These are phyloP conservation scores for Cicer chorassanicum DNA, from an alignment of 306 rosid species.

Conservation along the genomic window DNA sequence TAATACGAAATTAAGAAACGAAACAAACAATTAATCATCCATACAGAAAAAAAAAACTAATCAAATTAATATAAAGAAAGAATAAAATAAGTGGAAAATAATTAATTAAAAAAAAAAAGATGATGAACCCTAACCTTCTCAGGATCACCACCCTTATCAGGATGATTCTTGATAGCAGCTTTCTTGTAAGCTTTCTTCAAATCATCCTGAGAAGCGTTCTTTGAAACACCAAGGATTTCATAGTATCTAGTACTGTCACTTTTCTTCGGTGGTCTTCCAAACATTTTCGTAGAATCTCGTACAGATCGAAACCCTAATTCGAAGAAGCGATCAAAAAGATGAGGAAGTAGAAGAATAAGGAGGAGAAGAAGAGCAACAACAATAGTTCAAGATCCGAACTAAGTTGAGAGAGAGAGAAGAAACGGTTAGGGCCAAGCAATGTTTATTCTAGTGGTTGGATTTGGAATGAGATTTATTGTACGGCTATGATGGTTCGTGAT, in stretches of 20 bases:
- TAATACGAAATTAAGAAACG: not conserved
- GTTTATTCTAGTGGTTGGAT: constrained; percentile 4
- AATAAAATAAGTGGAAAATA: not conserved
- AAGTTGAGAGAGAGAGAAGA: not conserved
- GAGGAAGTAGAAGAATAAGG: not conserved
- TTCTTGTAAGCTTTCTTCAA: constrained; percentile 87
- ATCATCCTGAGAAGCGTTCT: constrained; percentile 77
- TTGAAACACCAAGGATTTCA: constrained; percentile 74
- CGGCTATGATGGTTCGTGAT: constrained; percentile 1
- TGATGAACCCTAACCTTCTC: constrained; percentile 58
- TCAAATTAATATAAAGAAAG: not conserved
- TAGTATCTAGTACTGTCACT: constrained; percentile 76
- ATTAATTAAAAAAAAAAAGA: too few species aligned
- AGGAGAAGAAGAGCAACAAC: not conserved
- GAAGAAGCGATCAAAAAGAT: not conserved
- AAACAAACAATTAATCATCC: not conserved
- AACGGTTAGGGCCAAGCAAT: not conserved
- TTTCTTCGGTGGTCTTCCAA: constrained; percentile 77
- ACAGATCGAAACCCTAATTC: constrained; percentile 29
- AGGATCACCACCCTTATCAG: constrained; percentile 93
- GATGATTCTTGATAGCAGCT: constrained; percentile 89
- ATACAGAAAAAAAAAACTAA: not conserved
- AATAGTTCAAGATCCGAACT: constrained; percentile 25
- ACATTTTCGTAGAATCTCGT: constrained; percentile 51
- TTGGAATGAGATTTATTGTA: not conserved